A percentile compares a stretch with the other conserved stretches of the same genome.
phyloP scores from a whole-genome alignment of 768 basidiomycete species.

The Suillus tomentosus region DNA sequence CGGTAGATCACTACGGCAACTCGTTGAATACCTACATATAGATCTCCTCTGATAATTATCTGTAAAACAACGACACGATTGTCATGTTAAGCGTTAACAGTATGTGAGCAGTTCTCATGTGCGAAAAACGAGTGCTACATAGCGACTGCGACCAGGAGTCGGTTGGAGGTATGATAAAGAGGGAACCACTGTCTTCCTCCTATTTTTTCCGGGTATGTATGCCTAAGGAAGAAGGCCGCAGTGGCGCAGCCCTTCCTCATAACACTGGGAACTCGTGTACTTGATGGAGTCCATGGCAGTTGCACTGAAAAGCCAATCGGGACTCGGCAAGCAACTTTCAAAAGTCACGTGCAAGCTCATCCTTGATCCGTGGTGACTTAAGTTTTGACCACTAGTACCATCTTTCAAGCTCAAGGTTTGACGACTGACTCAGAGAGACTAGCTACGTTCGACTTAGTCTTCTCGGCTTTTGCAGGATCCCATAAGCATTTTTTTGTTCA shows the following conservation, averaged over 20 bases:
- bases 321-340: neutral
- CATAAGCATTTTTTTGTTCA: neutral
- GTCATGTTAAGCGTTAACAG: neutral
- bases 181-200: neutral
- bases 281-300: neutral
- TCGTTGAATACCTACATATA: neutral
- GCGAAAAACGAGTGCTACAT: neutral
- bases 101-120: neutral
- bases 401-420: neutral
- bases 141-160: neutral
- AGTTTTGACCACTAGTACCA: neutral
- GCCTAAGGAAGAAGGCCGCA: neutral
- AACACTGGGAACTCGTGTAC: neutral
- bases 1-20: neutral
- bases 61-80: neutral
- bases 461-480: neutral
- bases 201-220: neutral
- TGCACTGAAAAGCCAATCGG: no score
- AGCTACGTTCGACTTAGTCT: neutral
- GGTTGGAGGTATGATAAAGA: neutral
- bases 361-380: neutral
- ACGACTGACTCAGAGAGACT: neutral
- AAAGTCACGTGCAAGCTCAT: neutral
- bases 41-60: neutral
- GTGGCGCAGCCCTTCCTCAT: neutral